Evolutionary conservation across 805 yeast genomes (phyloP).

Genomic region (Maudiozyma bulderi): DNA sequence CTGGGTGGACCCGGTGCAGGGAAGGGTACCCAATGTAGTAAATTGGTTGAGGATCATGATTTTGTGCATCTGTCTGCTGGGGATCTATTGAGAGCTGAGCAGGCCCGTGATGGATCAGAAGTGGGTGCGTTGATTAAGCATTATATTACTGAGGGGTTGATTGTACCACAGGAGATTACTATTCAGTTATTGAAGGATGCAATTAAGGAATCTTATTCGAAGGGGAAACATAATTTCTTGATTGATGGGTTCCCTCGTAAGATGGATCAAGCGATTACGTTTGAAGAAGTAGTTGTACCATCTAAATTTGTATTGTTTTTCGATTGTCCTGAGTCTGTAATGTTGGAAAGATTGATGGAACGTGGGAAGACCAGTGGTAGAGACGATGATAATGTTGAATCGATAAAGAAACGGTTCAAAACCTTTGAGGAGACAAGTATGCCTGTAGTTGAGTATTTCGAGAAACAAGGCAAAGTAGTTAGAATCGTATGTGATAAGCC

Average conservation of each 20-base stretch:
- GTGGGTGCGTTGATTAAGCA: slow-evolving; percentile 79
- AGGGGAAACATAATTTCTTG: slow-evolving; percentile 50
- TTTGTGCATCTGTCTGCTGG: slow-evolving; percentile 95
- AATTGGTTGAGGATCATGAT: slow-evolving; percentile 66
- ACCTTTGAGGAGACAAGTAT: slow-evolving; percentile 80
- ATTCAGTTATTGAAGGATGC: slow-evolving; percentile 75
- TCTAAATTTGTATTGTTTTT: slow-evolving; percentile 65
- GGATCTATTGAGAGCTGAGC: slow-evolving; percentile 88
- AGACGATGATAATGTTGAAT: slow-evolving; percentile 83
- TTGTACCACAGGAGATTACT: slow-evolving; percentile 91
- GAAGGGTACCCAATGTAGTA: slow-evolving; percentile 92
- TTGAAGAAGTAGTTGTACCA: slow-evolving; percentile 68
- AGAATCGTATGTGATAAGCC: slow-evolving; percentile 70
- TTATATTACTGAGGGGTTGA: slow-evolving; percentile 76
- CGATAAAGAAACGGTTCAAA: slow-evolving; percentile 80
- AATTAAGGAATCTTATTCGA: slow-evolving; percentile 42
- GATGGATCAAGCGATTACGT: slow-evolving; percentile 96
- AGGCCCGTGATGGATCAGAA: slow-evolving; percentile 67
- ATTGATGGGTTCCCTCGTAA: slow-evolving; percentile 97
- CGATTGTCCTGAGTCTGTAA: slow-evolving; percentile 73
- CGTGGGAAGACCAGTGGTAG: slow-evolving; percentile 95
- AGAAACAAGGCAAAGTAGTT: slow-evolving; percentile 63
- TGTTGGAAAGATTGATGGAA: slow-evolving; percentile 75
- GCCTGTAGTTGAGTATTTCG: slow-evolving; percentile 88
- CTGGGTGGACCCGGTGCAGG: slow-evolving; percentile 98